Evolutionary conservation across 1,284 basidiomycete species (phyloP), one percentile per base, ranked within the genome.

Genomic region (Boletus semigastroideus): DNA sequence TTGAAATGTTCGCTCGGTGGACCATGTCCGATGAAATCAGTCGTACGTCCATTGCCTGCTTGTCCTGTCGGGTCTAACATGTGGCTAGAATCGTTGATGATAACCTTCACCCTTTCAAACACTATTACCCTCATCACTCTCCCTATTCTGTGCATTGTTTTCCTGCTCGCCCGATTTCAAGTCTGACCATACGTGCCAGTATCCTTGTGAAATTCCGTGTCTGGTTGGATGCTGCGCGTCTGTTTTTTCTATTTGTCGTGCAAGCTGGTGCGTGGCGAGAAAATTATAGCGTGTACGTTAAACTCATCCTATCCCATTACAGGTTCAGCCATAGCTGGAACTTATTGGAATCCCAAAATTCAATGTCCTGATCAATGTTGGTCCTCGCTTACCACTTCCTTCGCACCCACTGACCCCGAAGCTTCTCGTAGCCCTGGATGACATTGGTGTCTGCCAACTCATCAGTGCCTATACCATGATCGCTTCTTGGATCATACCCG

Each of bases 151-250:
- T 82, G 51, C 47, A 79, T 73, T 20, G 25, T 30, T 14, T 22
- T 34, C 39, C 36, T n/a, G 27, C 20, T n/a, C 7, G 30, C 27
- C 34, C 30, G 30, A 42, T 39, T 19, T 41, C 5, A 20, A 51
- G 25, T 17, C 30, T 59, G 42, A 53, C 31, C 11, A 22, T 42
- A 27, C 31, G 22, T 42, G n/a, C n/a, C 16, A 85, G 83, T 54
- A 62, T 83, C 10, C 56, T 83, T n/a, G 62, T 74, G 10, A 57
- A 72, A 48, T 86, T 85, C 54, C 73, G 79, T 42, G 60, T 72
- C 10, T 84, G 79, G 79, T 67, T 85, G 16, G 84, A 86, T 60
- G 75, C 70, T 5, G 81, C 79, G 16, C 74, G 83, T 22, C 62
- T 81, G 31, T 48, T 77, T 9, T 72, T 82, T 48, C 64, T 85